Conservation (phyloP, 192 early-diverging fungal genomes). For the Podila clonocystis region DNA sequence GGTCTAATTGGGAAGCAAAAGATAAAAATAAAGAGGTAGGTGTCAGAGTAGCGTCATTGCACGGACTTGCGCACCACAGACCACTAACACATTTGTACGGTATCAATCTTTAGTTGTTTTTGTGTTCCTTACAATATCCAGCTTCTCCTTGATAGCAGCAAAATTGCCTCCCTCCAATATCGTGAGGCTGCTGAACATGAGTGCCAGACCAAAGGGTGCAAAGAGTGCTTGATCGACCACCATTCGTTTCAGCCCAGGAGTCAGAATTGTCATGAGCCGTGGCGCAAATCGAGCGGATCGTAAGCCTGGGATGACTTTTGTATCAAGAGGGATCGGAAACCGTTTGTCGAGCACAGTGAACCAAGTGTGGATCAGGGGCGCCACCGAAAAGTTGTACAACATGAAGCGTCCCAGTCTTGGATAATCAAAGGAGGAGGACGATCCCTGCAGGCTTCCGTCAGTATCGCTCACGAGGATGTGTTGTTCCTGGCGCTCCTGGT, state of each 20-base stretch:
- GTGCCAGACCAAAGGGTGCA: conserved; percentile 73
- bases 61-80: too few relatives aligned
- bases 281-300: not conserved
- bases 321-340: conserved; percentile 59
- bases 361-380: conserved; percentile 77
- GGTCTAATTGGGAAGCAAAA: conserved; percentile 32
- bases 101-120: not conserved
- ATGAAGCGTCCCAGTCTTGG: conserved; percentile 69
- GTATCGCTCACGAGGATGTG: not conserved
- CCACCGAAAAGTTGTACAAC: conserved; percentile 72
- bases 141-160: conserved; percentile 64
- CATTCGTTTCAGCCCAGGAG: conserved; percentile 38
- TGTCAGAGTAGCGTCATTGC: not conserved
- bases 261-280: conserved; percentile 10
- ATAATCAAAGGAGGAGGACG: conserved; percentile 39
- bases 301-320: not conserved
- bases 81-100: too few relatives aligned
- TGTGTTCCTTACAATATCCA: conserved; percentile 55
- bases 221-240: conserved; percentile 69
- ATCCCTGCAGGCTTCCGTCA: not conserved
- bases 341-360: conserved; percentile 70
- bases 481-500: not conserved
- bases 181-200: conserved; percentile 74
- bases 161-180: conserved; percentile 62
- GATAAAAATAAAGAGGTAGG: not conserved